Conservation (phyloP, 306 rosid genomes). For the Prunus salicina region DNA sequence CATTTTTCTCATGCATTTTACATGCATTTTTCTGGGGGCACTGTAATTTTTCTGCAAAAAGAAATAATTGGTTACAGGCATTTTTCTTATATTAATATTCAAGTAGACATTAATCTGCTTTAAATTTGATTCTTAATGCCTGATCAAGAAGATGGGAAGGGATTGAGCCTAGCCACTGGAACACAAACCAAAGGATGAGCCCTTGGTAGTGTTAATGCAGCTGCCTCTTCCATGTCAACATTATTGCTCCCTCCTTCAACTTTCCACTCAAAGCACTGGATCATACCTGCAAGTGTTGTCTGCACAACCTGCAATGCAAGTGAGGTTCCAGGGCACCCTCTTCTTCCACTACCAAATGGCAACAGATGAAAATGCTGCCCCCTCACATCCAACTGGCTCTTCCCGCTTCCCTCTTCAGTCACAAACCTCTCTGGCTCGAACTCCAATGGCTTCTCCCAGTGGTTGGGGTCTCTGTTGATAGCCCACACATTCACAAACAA, state of each 20-base stretch:
- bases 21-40: too few relatives aligned
- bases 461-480: conserved; percentile 64
- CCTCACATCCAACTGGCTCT: conserved; percentile 36
- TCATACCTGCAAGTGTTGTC: conserved; percentile 57
- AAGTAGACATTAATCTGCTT: too few relatives aligned
- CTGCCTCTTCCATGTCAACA: conserved; percentile 60
- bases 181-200: conserved; percentile 51
- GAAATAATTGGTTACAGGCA: too few relatives aligned
- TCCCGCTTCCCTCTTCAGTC: conserved; percentile 24
- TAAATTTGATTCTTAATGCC: too few relatives aligned
- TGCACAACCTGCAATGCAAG: conserved; percentile 72
- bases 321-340: conserved; percentile 77
- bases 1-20: too few relatives aligned
- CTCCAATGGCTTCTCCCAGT: conserved; percentile 73
- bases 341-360: conserved; percentile 87
- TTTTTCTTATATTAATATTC: too few relatives aligned
- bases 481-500: conserved; percentile 76
- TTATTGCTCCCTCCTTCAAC: conserved; percentile 4
- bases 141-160: conserved; percentile 31
- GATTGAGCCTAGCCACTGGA: conserved; percentile 35
- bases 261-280: conserved; percentile 83
- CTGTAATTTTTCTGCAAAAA: too few relatives aligned
- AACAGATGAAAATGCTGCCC: conserved; percentile 51
- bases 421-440: conserved; percentile 71
- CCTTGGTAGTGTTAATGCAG: conserved; percentile 62